Evolutionary conservation across 441 rosid species (phyloP).

Genomic region (Melastoma candidum): DNA sequence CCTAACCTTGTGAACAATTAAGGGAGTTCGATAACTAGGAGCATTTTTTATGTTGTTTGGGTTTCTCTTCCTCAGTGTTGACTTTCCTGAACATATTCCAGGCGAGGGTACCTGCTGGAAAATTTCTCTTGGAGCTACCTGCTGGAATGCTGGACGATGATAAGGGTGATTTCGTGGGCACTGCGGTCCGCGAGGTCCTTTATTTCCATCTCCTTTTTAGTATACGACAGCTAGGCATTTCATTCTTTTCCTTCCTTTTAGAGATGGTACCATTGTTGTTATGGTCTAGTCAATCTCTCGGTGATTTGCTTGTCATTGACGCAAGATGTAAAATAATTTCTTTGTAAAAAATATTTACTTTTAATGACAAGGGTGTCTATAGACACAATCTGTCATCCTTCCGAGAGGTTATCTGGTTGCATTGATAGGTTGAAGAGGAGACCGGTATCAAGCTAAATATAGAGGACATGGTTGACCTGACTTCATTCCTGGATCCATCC

Average conservation of each 20-base stretch:
- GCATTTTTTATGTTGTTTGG: slow-evolving; percentile 1
- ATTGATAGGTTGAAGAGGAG: slow-evolving; percentile 79
- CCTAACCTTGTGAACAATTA: too few species aligned
- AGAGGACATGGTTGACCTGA: slow-evolving; percentile 79
- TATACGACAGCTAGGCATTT: too few species aligned
- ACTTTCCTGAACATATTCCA: slow-evolving; percentile 11
- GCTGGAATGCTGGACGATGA: slow-evolving; percentile 96
- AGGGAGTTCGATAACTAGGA: too few species aligned
- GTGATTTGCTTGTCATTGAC: too few species aligned
- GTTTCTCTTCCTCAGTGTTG: too few species aligned
- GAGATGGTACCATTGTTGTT: too few species aligned
- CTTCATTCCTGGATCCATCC: slow-evolving; percentile 67
- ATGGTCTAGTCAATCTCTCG: too few species aligned
- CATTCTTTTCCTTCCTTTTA: too few species aligned
- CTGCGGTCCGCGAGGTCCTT: slow-evolving; percentile 85
- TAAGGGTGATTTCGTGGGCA: slow-evolving; percentile 74
- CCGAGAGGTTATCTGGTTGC: slow-evolving; percentile 1
- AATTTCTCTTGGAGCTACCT: slow-evolving; percentile 72
- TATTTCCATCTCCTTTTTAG: slow-evolving; percentile 11
- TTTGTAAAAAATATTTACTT: too few species aligned
- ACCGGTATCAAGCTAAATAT: slow-evolving; percentile 58
- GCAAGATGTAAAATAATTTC: too few species aligned
- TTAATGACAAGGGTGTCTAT: too few species aligned
- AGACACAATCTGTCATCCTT: too few species aligned
- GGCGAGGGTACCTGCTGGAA: slow-evolving; percentile 86